Conservation (phyloP, 2,329 filamentous ascomycete genomes). For the Hymenoscyphus scutula region DNA sequence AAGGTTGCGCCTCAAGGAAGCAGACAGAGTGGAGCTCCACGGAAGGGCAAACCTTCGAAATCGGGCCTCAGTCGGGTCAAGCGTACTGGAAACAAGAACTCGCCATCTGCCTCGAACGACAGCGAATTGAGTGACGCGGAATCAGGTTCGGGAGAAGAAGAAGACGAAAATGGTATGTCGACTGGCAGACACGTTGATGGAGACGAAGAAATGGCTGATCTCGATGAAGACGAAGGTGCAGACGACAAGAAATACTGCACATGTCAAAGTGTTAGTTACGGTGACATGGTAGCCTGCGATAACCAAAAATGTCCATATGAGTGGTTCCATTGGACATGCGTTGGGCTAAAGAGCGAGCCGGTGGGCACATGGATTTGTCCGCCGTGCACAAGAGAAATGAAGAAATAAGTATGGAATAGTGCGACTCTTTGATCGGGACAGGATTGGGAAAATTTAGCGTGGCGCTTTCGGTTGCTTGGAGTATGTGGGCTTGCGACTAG, state of each 20-base stretch:
- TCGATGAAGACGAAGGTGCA: conserved; percentile 68
- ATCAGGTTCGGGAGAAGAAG: conserved; percentile 52
- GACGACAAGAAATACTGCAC: conserved; percentile 78
- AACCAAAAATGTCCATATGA: conserved; percentile 78
- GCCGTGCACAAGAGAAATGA: conserved; percentile 50
- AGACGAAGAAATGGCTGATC: conserved; percentile 51
- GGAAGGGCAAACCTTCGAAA: conserved; percentile 42
- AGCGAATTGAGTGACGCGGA: conserved; percentile 65
- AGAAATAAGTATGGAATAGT: conserved; percentile 12
- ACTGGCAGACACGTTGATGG: conserved; percentile 52
- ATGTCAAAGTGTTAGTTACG: conserved; percentile 80
- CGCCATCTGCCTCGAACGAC: conserved; percentile 61
- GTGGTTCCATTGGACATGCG: conserved; percentile 84
- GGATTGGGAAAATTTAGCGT: conserved; percentile 9
- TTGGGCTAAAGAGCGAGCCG: conserved; percentile 66
- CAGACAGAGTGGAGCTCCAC: conserved; percentile 32
- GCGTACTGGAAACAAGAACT: conserved; percentile 51
- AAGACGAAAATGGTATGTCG: conserved; percentile 40
- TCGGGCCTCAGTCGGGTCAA: conserved; percentile 63
- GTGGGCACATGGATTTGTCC: conserved; percentile 68
- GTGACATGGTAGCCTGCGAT: conserved; percentile 87
- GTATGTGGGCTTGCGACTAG: neutral
- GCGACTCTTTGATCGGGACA: neutral
- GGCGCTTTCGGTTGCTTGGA: conserved; percentile 8
- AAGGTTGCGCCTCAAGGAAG: conserved; percentile 35